Base-by-base conservation (phyloP, 75 land plant genomes). In the Picea sitchensis region DNA sequence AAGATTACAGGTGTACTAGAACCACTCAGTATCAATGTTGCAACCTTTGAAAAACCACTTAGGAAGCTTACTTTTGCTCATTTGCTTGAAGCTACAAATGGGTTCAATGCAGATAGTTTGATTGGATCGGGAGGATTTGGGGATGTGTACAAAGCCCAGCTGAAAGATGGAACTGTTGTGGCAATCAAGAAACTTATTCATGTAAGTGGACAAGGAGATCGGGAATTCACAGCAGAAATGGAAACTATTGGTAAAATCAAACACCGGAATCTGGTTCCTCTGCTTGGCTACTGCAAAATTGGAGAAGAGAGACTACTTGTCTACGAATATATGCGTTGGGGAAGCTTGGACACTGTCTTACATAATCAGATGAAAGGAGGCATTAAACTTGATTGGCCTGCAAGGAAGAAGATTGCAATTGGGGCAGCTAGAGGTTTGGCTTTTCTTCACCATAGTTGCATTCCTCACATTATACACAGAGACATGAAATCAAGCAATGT, bases 401-500 rank as follows among this genome's bases (percentile, higher is more conserved):
- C 76, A 31, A 69, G 92, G 63, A 63, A 82, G 74, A 84, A 78
- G 54, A 86, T 91, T 57, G 91, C 88, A 7, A 61, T 84, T 51
- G 91, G 87, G 41, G 84, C 88, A 38, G 92, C 92, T 2, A 75
- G 88, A 51, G 92, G 91, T 30, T 63, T 91, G 61, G 82, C 84
- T 1, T 91, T 84, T 82, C 81, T 91, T 51, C 92, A 91, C 85
- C 91, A 88, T 77, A 87, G 80, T 68, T 88, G 91, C 85, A 84
- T 81, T 58, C 92, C 92, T 31, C 91, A 82, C 75, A 86, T 91
- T 44, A 88, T 91, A 31, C 92, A 91, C 78, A 79, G 92, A 14
- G 92, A 91, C 83, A 80, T 91, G 78, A 91, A 91, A 82, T 88
- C 88, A 59, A 86, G 88, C 86, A 91, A 91, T 64, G 88, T 91